These are phyloP conservation scores for Echeveria elegans DNA, from an alignment of 164 flowering plant genomes.

Conservation along the genomic window DNA sequence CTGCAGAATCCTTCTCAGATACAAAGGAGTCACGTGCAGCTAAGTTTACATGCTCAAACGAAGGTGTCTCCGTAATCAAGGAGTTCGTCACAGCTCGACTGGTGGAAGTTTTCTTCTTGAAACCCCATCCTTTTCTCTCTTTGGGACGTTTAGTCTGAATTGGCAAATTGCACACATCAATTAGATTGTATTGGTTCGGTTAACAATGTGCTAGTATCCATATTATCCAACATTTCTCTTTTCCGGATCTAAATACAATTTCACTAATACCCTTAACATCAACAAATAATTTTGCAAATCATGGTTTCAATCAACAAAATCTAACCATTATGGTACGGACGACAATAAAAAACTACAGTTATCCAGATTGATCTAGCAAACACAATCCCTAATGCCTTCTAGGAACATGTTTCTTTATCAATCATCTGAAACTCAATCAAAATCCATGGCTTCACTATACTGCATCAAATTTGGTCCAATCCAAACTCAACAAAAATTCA, in stretches of 20 bases:
- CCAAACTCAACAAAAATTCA: background rate
- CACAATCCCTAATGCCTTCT: background rate
- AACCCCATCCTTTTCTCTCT: background rate
- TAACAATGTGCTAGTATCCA: background rate
- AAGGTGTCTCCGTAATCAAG: background rate
- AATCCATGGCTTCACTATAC: too few species aligned
- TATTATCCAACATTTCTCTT: background rate
- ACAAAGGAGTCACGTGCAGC: background rate
- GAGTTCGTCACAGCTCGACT: background rate
- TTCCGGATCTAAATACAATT: background rate
- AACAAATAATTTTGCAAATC: background rate
- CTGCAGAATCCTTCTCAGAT: background rate
- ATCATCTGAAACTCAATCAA: background rate
- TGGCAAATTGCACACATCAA: background rate
- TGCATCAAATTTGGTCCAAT: background rate
- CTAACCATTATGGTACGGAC: background rate
- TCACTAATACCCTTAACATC: background rate
- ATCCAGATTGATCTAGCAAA: background rate
- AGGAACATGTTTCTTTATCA: background rate
- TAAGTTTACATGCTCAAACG: background rate
- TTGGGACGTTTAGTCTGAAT: background rate
- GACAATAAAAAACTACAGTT: background rate
- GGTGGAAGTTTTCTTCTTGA: background rate
- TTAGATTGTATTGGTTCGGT: background rate
- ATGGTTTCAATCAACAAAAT: background rate